Conservation (phyloP, 1,284 basidiomycete species). For the Athelia sp. region DNA sequence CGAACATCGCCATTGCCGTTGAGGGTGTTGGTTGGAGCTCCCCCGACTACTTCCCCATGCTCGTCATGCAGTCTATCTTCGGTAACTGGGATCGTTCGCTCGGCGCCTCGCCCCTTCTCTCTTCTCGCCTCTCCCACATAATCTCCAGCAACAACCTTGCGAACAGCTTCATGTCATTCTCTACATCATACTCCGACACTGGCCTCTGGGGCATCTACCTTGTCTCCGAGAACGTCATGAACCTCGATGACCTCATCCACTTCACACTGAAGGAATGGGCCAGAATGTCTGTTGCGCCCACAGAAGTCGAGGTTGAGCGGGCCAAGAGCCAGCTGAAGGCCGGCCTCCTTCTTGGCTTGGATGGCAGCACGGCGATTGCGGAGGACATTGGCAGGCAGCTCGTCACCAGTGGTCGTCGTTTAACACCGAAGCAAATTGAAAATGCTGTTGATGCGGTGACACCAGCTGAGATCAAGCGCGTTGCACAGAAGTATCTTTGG, state of each 20-base stretch:
- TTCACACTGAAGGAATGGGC: conserved; percentile 98
- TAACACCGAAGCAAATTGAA: conserved; percentile 94
- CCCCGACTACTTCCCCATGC: conserved; percentile 99
- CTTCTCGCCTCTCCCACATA: conserved; percentile 89
- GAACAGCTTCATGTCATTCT: conserved; percentile 99
- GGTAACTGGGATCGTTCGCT: conserved; percentile 99
- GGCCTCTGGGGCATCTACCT: conserved; percentile 99
- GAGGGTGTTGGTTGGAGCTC: conserved; percentile 98
- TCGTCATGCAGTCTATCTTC: conserved; percentile 97
- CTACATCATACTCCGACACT: conserved; percentile 99
- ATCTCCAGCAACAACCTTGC: conserved; percentile 94
- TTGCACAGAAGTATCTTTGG: conserved; percentile 96
- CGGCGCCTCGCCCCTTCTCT: conserved; percentile 86
- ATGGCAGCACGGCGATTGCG: conserved; percentile 94
- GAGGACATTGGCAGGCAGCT: conserved; percentile 98
- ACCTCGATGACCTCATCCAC: conserved; percentile 92
- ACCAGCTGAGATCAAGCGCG: conserved; percentile 87
- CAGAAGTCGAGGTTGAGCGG: conserved; percentile 86
- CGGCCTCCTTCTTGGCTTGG: conserved; percentile 83
- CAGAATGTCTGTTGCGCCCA: conserved; percentile 88
- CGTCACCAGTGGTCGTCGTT: conserved; percentile 87
- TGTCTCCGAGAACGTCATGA: conserved; percentile 89
- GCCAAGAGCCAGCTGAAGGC: conserved; percentile 99
- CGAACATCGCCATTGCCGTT: conserved; percentile 94
- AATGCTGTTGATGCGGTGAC: conserved; percentile 87